Evolutionary conservation across 2,329 filamentous ascomycete genomes (phyloP).

Genomic region (Biscogniauxia marginata): DNA sequence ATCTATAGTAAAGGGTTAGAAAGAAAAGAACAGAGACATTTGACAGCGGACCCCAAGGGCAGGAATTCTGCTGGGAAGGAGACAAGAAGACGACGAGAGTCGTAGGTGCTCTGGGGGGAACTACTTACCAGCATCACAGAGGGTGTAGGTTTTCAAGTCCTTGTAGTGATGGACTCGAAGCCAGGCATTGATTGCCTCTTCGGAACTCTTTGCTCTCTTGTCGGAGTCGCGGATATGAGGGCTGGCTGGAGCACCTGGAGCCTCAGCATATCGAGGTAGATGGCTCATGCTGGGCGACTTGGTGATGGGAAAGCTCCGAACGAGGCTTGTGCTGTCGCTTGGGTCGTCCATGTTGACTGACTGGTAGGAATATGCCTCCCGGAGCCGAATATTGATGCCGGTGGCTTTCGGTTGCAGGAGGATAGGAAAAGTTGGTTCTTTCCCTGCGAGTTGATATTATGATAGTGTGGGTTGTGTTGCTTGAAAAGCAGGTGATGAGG

Average conservation of each 20-base stretch:
- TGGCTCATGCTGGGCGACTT: background rate
- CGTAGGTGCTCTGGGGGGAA: background rate
- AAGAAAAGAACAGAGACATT: too few relatives aligned
- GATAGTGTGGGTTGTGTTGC: too few relatives aligned
- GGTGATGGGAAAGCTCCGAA: background rate
- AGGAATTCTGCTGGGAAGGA: background rate
- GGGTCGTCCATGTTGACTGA: background rate
- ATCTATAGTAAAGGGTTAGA: background rate
- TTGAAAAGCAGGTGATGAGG: too few relatives aligned
- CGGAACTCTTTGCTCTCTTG: background rate
- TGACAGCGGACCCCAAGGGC: too few relatives aligned
- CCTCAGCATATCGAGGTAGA: background rate
- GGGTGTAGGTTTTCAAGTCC: background rate
- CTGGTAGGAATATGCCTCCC: background rate
- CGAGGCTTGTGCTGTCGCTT: background rate
- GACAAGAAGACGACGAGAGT: background rate
- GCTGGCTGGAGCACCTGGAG: background rate
- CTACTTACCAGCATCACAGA: background rate
- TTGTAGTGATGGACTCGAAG: background rate
- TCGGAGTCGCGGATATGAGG: too few relatives aligned
- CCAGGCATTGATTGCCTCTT: background rate
- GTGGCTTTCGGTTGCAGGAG: background rate
- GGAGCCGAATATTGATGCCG: background rate
- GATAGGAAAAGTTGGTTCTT: too few relatives aligned
- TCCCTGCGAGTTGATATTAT: too few relatives aligned